A percentile compares a stretch with the other conserved stretches of the same genome.
Evolutionary conservation across 73 alveolate genomes (phyloP).

Genomic region (Urostyla sp.): DNA sequence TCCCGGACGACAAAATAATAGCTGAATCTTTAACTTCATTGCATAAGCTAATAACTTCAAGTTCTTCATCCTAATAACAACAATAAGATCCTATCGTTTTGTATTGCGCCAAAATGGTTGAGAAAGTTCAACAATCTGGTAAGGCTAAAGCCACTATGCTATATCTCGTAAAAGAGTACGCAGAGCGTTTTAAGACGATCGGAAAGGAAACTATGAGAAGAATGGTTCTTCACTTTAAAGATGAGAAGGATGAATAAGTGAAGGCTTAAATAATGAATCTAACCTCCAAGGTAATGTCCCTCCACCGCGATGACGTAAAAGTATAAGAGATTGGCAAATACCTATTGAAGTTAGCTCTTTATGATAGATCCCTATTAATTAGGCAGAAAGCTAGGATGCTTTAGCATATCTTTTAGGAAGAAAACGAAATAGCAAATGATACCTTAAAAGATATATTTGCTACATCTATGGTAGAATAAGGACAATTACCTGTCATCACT

Average conservation of each 20-base stretch:
- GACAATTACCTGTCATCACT: background rate
- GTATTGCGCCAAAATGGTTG: constrained; percentile 10
- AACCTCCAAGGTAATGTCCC: constrained; percentile 14
- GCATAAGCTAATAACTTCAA: constrained; percentile 5
- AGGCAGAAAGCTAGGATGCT: constrained; percentile 33
- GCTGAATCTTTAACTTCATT: constrained; percentile 9
- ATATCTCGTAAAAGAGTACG: constrained; percentile 9
- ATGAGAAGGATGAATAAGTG: constrained; percentile 22
- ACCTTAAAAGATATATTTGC: background rate
- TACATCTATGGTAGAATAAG: background rate
- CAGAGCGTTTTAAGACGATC: constrained; percentile 30
- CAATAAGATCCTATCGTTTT: constrained; percentile 18
- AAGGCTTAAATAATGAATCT: constrained; percentile 25
- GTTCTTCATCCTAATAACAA: constrained; percentile 38
- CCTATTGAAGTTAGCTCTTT: constrained; percentile 24
- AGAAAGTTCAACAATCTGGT: constrained; percentile 4
- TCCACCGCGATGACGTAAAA: constrained; percentile 4
- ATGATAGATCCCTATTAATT: constrained; percentile 12
- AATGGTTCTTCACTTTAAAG: background rate
- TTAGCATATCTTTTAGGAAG: background rate
- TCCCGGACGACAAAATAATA: constrained; percentile 7
- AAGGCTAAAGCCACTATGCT: constrained; percentile 55
- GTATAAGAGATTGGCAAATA: constrained; percentile 22
- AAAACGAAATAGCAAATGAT: background rate
- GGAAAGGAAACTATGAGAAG: constrained; percentile 51